Evolutionary conservation across 371 early-diverging fungal genomes (phyloP).

Genomic region (Mucor lusitanicus): DNA sequence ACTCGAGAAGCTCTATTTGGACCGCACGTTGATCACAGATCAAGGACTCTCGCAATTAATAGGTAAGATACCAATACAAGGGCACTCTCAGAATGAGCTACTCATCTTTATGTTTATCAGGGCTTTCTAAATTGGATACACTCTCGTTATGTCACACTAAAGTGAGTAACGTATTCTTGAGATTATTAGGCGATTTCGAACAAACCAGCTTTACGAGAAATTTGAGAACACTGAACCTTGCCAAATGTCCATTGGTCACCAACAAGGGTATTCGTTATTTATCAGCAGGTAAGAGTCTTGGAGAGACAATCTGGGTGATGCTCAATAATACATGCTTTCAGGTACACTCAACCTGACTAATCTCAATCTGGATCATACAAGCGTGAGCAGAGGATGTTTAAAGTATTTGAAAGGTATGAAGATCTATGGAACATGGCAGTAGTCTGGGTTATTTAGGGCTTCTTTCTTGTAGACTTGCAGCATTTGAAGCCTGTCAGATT

Average conservation of each 20-base stretch:
- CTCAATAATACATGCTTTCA: no score
- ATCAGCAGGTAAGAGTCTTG: no score
- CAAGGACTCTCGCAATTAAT: conserved; percentile 23
- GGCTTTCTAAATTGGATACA: conserved; percentile 30
- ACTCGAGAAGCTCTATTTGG: conserved; percentile 41
- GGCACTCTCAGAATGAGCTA: no score
- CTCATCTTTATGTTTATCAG: no score
- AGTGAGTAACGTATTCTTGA: conserved; percentile 12
- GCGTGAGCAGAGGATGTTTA: conserved; percentile 34
- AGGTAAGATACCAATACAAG: conserved; percentile 18
- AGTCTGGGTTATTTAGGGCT: neutral
- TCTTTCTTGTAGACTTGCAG: conserved; percentile 20
- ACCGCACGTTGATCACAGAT: conserved; percentile 41
- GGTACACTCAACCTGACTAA: conserved; percentile 40
- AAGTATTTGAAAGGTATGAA: conserved; percentile 32
- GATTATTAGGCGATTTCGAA: conserved; percentile 24
- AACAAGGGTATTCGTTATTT: conserved; percentile 33
- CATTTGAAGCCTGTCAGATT: conserved; percentile 36
- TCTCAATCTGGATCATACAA: conserved; percentile 44
- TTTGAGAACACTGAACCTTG: conserved; percentile 36
- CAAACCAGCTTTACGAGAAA: conserved; percentile 27
- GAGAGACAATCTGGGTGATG: no score
- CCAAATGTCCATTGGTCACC: conserved; percentile 29
- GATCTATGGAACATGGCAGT: neutral
- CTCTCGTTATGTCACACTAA: conserved; percentile 33